These are phyloP conservation scores for Hymenoscyphus linearis DNA, from an alignment of 2,329 filamentous ascomycete genomes.

Conservation along the genomic window DNA sequence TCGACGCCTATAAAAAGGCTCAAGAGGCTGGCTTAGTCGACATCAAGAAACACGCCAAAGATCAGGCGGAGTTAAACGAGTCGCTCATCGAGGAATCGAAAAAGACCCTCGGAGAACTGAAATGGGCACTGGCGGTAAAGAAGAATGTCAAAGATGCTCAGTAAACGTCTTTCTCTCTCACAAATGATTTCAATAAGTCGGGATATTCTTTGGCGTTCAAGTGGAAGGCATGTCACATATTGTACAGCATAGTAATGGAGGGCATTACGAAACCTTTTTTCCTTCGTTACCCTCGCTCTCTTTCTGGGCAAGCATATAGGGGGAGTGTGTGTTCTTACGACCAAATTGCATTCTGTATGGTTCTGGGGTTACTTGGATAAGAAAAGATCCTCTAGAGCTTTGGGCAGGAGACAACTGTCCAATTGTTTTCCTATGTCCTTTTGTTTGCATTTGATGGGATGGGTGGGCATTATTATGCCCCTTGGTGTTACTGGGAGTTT, in stretches of 20 bases:
- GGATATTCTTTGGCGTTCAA: conserved; percentile 3
- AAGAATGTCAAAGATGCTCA: conserved; percentile 40
- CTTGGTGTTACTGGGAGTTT: background rate
- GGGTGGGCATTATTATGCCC: background rate
- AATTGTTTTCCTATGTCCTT: background rate
- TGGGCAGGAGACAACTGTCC: background rate
- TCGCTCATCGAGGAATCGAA: conserved; percentile 52
- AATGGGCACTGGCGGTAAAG: conserved; percentile 67
- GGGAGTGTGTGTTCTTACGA: background rate
- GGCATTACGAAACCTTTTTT: background rate
- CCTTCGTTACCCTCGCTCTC: background rate
- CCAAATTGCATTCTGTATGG: background rate
- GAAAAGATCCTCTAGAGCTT: conserved; percentile 1
- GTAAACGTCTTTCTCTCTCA: background rate
- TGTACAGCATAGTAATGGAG: conserved; percentile 6
- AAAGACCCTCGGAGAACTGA: conserved; percentile 61
- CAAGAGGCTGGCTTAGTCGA: conserved; percentile 56
- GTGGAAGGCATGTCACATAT: conserved; percentile 2
- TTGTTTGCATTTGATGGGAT: background rate
- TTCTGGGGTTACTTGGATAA: background rate
- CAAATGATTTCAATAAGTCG: background rate
- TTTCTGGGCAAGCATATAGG: background rate
- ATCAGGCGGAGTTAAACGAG: conserved; percentile 57
- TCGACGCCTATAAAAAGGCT: conserved; percentile 58
- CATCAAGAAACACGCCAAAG: conserved; percentile 53